These are phyloP conservation scores for Aspergillus sp. DNA, from an alignment of 2,329 filamentous ascomycete species.

Conservation along the genomic window DNA sequence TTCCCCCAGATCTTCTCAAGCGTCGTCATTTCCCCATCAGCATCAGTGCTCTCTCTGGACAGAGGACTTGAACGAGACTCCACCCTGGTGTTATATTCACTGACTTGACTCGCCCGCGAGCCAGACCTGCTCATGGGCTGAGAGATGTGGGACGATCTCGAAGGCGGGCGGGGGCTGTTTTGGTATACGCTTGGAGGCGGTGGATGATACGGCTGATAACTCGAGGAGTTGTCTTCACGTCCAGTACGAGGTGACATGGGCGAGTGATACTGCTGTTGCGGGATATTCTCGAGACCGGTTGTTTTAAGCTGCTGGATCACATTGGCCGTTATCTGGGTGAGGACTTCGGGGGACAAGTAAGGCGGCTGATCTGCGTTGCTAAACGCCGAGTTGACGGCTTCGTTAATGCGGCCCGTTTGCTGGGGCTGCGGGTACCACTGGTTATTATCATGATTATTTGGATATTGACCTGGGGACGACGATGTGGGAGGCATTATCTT, in stretches of 20 bases:
- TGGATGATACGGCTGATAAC: slow-evolving; percentile 15
- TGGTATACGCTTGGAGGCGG: slow-evolving; percentile 12
- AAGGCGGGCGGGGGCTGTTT: slow-evolving; percentile 14
- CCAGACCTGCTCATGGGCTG: slow-evolving; percentile 19
- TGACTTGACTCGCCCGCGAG: slow-evolving; percentile 31
- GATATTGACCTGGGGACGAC: too few species aligned
- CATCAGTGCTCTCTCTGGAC: slow-evolving; percentile 26
- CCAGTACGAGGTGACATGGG: not conserved
- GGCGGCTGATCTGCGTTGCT: slow-evolving; percentile 44
- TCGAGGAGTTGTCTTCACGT: not conserved
- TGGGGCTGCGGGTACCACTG: slow-evolving; percentile 14
- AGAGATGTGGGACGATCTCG: slow-evolving; percentile 16
- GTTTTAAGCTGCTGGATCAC: slow-evolving; percentile 54
- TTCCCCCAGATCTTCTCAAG: slow-evolving; percentile 70
- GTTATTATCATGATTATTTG: not conserved
- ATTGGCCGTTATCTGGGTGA: slow-evolving; percentile 54
- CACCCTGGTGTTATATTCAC: slow-evolving; percentile 24
- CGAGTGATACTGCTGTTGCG: slow-evolving; percentile 12
- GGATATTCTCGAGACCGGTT: slow-evolving; percentile 32
- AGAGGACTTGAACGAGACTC: slow-evolving; percentile 32
- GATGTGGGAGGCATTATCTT: too few species aligned
- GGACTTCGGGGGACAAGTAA: slow-evolving; percentile 53
- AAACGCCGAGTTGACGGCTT: slow-evolving; percentile 52
- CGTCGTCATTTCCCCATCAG: slow-evolving; percentile 47
- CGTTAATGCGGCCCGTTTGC: slow-evolving; percentile 42